A percentile compares a stretch with the other conserved stretches of the same genome.
Evolutionary conservation across 1,284 basidiomycete genomes (phyloP).

Genomic region (Coniophora puteana): DNA sequence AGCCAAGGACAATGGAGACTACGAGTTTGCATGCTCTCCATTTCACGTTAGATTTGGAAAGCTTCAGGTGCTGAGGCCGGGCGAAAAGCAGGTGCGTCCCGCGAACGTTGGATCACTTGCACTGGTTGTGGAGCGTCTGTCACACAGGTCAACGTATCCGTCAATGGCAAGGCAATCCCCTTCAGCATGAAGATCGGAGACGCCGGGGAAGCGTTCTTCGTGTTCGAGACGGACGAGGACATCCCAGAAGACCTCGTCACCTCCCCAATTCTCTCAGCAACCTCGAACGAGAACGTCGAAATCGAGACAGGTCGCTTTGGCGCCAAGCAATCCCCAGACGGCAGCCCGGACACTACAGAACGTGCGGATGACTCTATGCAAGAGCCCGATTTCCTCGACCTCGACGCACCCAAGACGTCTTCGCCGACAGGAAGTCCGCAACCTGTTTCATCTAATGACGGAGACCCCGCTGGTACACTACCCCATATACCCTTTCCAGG

Average conservation of each 20-base stretch:
- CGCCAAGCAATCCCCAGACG: constrained; percentile 7
- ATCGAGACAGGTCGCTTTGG: constrained; percentile 18
- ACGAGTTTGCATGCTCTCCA: constrained; percentile 86
- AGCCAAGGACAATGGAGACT: constrained; percentile 53
- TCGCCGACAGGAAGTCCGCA: constrained; percentile 10
- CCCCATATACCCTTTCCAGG: constrained; percentile 19
- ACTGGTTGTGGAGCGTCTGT: constrained; percentile 1
- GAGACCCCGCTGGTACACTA: constrained; percentile 25
- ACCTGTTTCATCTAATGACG: constrained; percentile 15
- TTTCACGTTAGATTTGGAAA: constrained; percentile 99
- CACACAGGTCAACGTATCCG: constrained; percentile 71
- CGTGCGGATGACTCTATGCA: constrained; percentile 14
- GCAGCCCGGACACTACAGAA: constrained; percentile 7
- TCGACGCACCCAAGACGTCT: constrained; percentile 17
- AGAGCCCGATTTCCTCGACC: constrained; percentile 28
- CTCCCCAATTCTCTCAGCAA: constrained; percentile 80
- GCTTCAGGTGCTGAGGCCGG: constrained; percentile 92
- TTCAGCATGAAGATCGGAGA: constrained; percentile 99
- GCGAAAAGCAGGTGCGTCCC: constrained; percentile 81
- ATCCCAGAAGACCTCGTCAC: constrained; percentile 94
- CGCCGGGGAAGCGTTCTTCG: constrained; percentile 98
- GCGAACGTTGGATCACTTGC: not conserved
- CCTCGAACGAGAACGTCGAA: constrained; percentile 37
- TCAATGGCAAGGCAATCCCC: constrained; percentile 81
- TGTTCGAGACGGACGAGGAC: constrained; percentile 95